Conservation (phyloP, 192 early-diverging fungal genomes). For the Phycomyces nitens region DNA sequence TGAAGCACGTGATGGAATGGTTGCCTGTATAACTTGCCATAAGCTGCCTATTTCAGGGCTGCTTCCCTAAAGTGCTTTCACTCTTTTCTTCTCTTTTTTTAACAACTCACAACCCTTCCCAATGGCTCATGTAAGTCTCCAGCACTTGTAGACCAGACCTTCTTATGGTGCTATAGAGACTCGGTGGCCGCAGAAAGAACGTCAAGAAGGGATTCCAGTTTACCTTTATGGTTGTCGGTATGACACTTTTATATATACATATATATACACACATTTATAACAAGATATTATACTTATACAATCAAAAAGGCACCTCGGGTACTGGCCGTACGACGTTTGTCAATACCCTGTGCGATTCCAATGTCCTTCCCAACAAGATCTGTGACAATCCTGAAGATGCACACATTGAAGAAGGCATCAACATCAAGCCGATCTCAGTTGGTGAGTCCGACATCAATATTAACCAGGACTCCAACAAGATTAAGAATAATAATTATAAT, state of each 20-base stretch:
- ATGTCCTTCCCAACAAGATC: constrained; percentile 66
- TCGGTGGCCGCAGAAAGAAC: constrained; percentile 81
- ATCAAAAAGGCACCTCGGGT: constrained; percentile 64
- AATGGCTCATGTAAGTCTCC: constrained; percentile 18
- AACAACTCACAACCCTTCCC: background rate
- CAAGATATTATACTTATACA: background rate
- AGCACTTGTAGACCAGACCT: background rate
- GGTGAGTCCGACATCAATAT: constrained; percentile 13
- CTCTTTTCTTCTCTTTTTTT: background rate
- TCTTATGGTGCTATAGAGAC: constrained; percentile 33
- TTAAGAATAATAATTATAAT: no score
- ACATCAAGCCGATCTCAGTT: constrained; percentile 83
- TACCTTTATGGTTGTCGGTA: constrained; percentile 96
- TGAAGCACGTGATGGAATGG: no score
- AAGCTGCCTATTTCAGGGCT: constrained; percentile 3
- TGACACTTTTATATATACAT: no score
- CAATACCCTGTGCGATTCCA: constrained; percentile 92
- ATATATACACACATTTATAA: background rate
- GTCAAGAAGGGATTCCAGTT: constrained; percentile 95
- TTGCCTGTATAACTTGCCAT: no score
- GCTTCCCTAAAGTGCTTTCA: background rate
- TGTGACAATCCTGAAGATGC: constrained; percentile 68
- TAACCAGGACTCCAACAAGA: no score
- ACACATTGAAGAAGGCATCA: constrained; percentile 81
- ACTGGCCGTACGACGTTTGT: constrained; percentile 97